phyloP scores from a whole-genome alignment of 1,139 yeast genomes.

The Debaryomyces robertsiae region DNA sequence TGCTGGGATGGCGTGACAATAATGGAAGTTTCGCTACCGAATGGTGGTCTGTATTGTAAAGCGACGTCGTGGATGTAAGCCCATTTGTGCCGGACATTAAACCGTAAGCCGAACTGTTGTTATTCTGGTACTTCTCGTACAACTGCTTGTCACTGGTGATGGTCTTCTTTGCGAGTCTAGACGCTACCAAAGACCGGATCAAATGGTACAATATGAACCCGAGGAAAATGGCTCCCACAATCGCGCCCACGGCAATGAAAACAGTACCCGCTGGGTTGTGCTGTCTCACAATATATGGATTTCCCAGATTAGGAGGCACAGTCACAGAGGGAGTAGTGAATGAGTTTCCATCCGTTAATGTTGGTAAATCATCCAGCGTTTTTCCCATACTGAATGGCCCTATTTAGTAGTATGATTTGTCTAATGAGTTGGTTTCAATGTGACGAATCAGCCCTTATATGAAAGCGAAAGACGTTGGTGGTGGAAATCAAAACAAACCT shows the following conservation, averaged over 20 bases:
- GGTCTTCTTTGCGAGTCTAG: slow-evolving; percentile 41
- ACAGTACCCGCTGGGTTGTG: slow-evolving; percentile 70
- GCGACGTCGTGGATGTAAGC: slow-evolving; percentile 16
- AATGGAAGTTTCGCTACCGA: slow-evolving; percentile 42
- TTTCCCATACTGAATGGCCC: neutral
- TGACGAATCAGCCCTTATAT: no score
- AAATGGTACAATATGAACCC: slow-evolving; percentile 46
- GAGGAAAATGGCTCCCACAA: slow-evolving; percentile 57
- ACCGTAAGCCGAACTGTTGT: slow-evolving; percentile 41
- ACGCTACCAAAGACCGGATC: slow-evolving; percentile 39
- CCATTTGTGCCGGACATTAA: slow-evolving; percentile 13
- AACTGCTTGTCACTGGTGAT: slow-evolving; percentile 33
- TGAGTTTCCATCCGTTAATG: slow-evolving; percentile 20
- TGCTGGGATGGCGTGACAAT: slow-evolving; percentile 28
- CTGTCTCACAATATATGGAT: slow-evolving; percentile 62
- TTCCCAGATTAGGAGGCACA: slow-evolving; percentile 59
- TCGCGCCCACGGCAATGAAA: slow-evolving; percentile 75
- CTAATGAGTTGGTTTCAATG: neutral
- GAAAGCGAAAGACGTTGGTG: no score
- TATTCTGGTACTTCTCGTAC: slow-evolving; percentile 42
- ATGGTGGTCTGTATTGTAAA: slow-evolving; percentile 24
- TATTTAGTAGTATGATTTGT: neutral
- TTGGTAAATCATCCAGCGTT: slow-evolving; percentile 15
- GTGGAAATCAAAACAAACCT: slow-evolving; percentile 6
- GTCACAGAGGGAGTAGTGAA: slow-evolving; percentile 59